Evolutionary conservation across 495 filamentous ascomycete genomes (phyloP), one percentile per base, ranked within the genome.

Genomic region (Aspergillus biplanus): DNA sequence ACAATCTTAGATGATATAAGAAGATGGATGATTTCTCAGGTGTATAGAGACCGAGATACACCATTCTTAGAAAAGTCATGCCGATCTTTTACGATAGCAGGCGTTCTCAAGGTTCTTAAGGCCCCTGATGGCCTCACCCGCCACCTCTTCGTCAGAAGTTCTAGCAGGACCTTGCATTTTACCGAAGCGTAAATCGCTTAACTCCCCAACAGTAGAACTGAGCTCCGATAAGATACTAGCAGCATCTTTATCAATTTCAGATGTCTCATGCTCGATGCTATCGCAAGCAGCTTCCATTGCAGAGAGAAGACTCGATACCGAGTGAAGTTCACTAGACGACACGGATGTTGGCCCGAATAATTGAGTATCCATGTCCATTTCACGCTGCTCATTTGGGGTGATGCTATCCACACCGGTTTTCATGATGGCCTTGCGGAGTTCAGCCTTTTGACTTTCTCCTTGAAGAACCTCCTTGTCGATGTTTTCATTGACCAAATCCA

Each of bases 121-220:
- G 32, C 76, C 79, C 27, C 71, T 66, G 55, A 82, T 73, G 11
- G 80, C 75, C 50, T 90, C 89, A 27, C 86, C 80, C 34, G 88
- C 76, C 48, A 91, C 77, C 59, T 90, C 85, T 16, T 85, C 68
- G 21, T 62, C 83, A 31, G 81, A 76, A 4, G 85, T 76, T 6
- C 80, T 75, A 32, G 85, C 80, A 35, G 80, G 73, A 62, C 87
- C 90, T 61, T 83, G 79, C 64, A 92, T 82, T 57, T 87, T 89
- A 39, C 92, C 91, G 68, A 94, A 95, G 49, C 90, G 88, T 33
- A 96, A 82, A 70, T 95, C 92, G 69, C 91, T 94, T 77, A 96
- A 73, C 50, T 86, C 85, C 33, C 87, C 88, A 35, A 92, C 84
- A 1, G 83, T 88, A 35, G 81, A 77, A 60, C 82, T 81, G 49